These are phyloP conservation scores for Saururus chinensis DNA, from an alignment of 164 flowering plant genomes.

Conservation along the genomic window DNA sequence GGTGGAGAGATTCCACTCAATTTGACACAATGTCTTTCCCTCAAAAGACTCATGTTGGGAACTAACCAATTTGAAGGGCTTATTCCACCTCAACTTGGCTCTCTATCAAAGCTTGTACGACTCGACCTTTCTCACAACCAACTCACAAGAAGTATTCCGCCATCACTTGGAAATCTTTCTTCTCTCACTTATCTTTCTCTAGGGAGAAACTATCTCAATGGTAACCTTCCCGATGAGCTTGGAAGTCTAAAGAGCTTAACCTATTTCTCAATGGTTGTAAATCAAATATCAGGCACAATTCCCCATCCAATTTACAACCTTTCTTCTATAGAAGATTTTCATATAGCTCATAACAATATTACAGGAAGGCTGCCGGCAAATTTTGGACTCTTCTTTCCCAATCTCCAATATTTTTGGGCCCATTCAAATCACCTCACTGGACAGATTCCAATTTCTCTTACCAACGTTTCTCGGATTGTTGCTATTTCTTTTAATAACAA, in stretches of 20 bases:
- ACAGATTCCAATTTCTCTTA: constrained; percentile 3
- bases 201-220: constrained; percentile 16
- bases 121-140: constrained; percentile 23
- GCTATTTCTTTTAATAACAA: not conserved
- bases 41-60: constrained; percentile 2
- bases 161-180: constrained; percentile 30
- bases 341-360: too few relatives aligned
- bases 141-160: constrained; percentile 27
- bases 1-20: not conserved
- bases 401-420: not conserved
- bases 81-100: constrained; percentile 25
- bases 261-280: constrained; percentile 20
- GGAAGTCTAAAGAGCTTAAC: constrained; percentile 22
- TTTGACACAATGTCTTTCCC: not conserved
- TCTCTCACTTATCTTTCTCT: not conserved
- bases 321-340: too few relatives aligned
- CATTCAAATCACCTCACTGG: not conserved
- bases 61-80: constrained; percentile 13
- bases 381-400: constrained; percentile 31
- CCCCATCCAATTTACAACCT: constrained; percentile 37
- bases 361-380: too few relatives aligned
- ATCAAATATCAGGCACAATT: constrained; percentile 30
- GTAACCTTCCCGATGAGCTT: constrained; percentile 20
- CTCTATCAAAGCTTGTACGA: constrained; percentile 12
- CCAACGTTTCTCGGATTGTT: constrained; percentile 2